phyloP scores from a whole-genome alignment of 1,139 yeast species.

The Pichia sp. region DNA sequence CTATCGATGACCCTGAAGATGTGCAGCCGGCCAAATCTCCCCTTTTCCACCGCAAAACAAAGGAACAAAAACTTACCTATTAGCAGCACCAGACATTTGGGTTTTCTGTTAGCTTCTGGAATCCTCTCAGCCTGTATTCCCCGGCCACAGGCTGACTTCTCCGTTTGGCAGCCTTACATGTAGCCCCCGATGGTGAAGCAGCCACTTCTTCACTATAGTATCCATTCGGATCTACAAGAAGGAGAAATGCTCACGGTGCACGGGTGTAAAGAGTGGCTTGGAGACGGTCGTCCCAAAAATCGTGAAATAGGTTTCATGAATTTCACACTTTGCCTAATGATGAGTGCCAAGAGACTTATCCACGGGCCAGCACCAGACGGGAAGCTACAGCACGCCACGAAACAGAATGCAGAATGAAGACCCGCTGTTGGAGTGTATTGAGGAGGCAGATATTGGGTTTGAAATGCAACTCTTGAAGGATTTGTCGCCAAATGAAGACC shows the following conservation, averaged over 20 bases:
- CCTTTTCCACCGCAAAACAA: background rate
- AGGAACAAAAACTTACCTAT: conserved; percentile 17
- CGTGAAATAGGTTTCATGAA: background rate
- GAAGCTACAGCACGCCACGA: background rate
- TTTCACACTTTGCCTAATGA: background rate
- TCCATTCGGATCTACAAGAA: background rate
- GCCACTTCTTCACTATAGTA: conserved; percentile 10
- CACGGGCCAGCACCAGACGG: too few species aligned
- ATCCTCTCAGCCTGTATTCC: background rate
- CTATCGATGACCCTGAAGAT: too few species aligned
- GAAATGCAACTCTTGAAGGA: conserved; percentile 29
- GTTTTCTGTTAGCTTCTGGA: background rate
- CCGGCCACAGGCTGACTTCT: background rate
- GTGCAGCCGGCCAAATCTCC: background rate
- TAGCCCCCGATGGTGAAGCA: conserved; percentile 2
- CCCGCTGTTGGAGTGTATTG: conserved; percentile 4
- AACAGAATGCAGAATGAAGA: background rate
- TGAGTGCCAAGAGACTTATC: background rate
- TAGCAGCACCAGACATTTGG: conserved; percentile 24
- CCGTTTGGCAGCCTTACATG: background rate
- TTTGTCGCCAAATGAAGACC: conserved; percentile 37
- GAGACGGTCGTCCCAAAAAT: background rate
- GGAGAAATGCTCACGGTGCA: background rate
- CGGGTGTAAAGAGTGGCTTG: conserved; percentile 1
- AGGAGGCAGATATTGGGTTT: conserved; percentile 14